These are phyloP conservation scores for Hyphochytrium catenoides DNA, from an alignment of 352 stramenopile genomes.

Conservation along the genomic window DNA sequence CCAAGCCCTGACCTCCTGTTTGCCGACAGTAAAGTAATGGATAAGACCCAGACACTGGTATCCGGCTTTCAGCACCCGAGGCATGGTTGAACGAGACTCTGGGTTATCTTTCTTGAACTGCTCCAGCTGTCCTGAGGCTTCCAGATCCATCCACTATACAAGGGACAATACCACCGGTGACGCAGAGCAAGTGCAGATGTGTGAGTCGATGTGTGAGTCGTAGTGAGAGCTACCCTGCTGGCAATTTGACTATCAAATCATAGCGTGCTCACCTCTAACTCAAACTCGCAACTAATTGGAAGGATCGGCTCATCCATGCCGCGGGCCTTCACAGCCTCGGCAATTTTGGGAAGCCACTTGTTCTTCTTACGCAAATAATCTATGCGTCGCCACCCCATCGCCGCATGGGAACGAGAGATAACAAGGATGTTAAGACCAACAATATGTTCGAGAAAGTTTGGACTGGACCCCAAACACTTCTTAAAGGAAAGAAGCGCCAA, in stretches of 20 bases:
- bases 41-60: slow-evolving; percentile 94
- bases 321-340: slow-evolving; percentile 83
- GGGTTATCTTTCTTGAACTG: slow-evolving; percentile 53
- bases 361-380: slow-evolving; percentile 95
- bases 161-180: too few relatives aligned
- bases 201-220: too few relatives aligned
- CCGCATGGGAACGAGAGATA: too few relatives aligned
- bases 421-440: too few relatives aligned
- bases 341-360: slow-evolving; percentile 93
- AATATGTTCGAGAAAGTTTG: too few relatives aligned
- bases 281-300: slow-evolving; percentile 94
- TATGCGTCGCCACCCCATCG: too few relatives aligned
- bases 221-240: too few relatives aligned
- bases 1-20: slow-evolving; percentile 96
- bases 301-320: slow-evolving; percentile 89
- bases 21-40: slow-evolving; percentile 96
- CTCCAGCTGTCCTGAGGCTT: slow-evolving; percentile 22
- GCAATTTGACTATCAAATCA: too few relatives aligned
- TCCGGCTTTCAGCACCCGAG: slow-evolving; percentile 90
- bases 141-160: too few relatives aligned
- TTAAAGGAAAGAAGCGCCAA: too few relatives aligned
- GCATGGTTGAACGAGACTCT: slow-evolving; percentile 70
- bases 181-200: too few relatives aligned
- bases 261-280: slow-evolving; percentile 80
- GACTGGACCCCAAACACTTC: too few relatives aligned